phyloP scores from a whole-genome alignment of 139 green algal genomes.

The Nannochloris sp. region DNA sequence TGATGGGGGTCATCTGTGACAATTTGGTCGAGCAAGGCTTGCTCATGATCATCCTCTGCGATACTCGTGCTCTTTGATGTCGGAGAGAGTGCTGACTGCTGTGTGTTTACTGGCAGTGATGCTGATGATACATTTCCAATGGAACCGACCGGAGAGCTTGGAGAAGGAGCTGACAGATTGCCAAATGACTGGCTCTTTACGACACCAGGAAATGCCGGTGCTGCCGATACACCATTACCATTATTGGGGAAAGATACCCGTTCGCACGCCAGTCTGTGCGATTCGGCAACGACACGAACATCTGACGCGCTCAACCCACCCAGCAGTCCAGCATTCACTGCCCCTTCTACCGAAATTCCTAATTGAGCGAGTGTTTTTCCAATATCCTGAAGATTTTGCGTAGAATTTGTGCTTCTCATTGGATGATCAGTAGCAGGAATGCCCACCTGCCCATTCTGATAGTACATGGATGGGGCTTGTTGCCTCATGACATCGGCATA shows the following conservation, averaged over 20 bases:
- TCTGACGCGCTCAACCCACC: slow-evolving; percentile 35
- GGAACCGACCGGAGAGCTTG: slow-evolving; percentile 2
- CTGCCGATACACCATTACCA: background rate
- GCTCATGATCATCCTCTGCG: slow-evolving; percentile 1
- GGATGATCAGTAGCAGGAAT: background rate
- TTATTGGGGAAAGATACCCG: background rate
- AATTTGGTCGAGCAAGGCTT: background rate
- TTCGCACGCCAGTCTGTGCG: slow-evolving; percentile 27
- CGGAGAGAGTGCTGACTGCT: background rate
- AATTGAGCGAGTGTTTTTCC: slow-evolving; percentile 32
- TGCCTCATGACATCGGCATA: background rate
- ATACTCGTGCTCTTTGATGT: background rate
- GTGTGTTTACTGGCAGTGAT: background rate
- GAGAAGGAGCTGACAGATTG: background rate
- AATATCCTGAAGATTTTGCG: slow-evolving; percentile 37
- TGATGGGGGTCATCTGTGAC: background rate
- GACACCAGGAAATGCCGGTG: background rate
- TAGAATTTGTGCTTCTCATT: slow-evolving; percentile 8
- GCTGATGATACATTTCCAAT: background rate
- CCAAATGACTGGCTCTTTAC: background rate
- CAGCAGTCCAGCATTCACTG: slow-evolving; percentile 41
- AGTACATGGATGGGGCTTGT: background rate
- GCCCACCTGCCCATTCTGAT: slow-evolving; percentile 1
- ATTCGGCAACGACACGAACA: slow-evolving; percentile 31
- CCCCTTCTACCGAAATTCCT: slow-evolving; percentile 36